Percentiles rank a stretch among this genome's conserved stretches.
phyloP scores from a whole-genome alignment of 1,284 basidiomycete genomes.

The Jaminaea rosea region DNA sequence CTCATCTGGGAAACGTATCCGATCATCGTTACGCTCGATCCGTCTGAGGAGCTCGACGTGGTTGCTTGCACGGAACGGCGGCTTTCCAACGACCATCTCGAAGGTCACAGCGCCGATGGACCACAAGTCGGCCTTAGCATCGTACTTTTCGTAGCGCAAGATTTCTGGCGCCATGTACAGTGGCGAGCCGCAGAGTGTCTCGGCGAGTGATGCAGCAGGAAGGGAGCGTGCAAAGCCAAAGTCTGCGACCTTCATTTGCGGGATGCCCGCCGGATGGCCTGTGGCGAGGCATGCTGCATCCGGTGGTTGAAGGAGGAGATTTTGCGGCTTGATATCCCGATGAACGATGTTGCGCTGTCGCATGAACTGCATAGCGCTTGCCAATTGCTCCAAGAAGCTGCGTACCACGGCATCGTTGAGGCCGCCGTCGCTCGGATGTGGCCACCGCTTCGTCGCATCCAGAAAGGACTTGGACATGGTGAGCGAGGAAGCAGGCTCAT shows the following conservation, averaged over 20 bases:
- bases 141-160: slow-evolving; percentile 91
- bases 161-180: slow-evolving; percentile 99
- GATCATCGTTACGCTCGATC: slow-evolving; percentile 70
- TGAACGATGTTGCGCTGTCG: slow-evolving; percentile 84
- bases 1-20: slow-evolving; percentile 70
- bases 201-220: slow-evolving; percentile 84
- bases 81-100: slow-evolving; percentile 86
- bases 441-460: slow-evolving; percentile 52
- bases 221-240: slow-evolving; percentile 93
- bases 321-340: slow-evolving; percentile 93
- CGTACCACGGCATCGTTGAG: slow-evolving; percentile 82
- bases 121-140: slow-evolving; percentile 96
- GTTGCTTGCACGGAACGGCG: slow-evolving; percentile 89
- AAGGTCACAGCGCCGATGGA: slow-evolving; percentile 92
- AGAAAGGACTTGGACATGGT: slow-evolving; percentile 4
- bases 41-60: slow-evolving; percentile 89
- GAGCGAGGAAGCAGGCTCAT: slow-evolving; percentile 1
- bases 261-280: slow-evolving; percentile 71
- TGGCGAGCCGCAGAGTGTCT: slow-evolving; percentile 94
- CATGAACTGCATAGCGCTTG: slow-evolving; percentile 84
- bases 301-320: slow-evolving; percentile 78
- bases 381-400: slow-evolving; percentile 89
- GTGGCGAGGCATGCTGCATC: slow-evolving; percentile 65
- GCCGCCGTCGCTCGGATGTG: slow-evolving; percentile 81
- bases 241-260: slow-evolving; percentile 59